Percentiles rank a stretch among this genome's conserved stretches.
phyloP scores from a whole-genome alignment of 495 filamentous ascomycete species.

The Halenospora varia region DNA sequence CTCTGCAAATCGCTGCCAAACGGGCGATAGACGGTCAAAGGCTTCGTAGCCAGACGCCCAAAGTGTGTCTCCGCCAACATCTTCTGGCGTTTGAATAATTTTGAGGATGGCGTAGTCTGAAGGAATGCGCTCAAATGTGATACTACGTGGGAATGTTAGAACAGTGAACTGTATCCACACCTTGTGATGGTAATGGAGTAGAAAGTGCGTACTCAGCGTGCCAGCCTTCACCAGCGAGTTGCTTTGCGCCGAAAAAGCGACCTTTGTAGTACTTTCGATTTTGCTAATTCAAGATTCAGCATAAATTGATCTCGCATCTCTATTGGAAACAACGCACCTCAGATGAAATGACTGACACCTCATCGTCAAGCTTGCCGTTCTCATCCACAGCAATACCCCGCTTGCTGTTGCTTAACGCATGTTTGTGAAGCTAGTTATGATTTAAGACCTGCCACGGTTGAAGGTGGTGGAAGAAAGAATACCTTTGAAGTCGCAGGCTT shows the following conservation, averaged over 20 bases:
- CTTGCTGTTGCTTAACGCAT: not conserved
- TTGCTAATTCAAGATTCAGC: not conserved
- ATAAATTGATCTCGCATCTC: not conserved
- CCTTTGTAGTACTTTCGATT: slow-evolving; percentile 6
- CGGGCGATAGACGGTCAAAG: slow-evolving; percentile 66
- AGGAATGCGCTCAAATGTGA: slow-evolving; percentile 61
- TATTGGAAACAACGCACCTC: slow-evolving; percentile 4
- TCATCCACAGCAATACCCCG: slow-evolving; percentile 5
- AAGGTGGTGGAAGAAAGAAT: not conserved
- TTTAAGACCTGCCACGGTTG: not conserved
- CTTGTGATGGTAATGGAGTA: slow-evolving; percentile 77
- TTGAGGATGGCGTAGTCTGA: slow-evolving; percentile 62
- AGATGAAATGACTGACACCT: slow-evolving; percentile 34
- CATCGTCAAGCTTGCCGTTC: slow-evolving; percentile 28
- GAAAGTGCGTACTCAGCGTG: slow-evolving; percentile 44
- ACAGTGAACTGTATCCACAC: too few relatives aligned
- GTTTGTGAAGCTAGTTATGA: not conserved
- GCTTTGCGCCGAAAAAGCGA: slow-evolving; percentile 4
- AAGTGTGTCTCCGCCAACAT: slow-evolving; percentile 64
- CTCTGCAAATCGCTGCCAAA: slow-evolving; percentile 62
- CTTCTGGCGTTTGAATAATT: slow-evolving; percentile 51
- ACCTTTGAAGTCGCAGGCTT: slow-evolving; percentile 47
- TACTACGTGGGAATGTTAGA: slow-evolving; percentile 28
- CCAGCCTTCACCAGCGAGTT: slow-evolving; percentile 41
- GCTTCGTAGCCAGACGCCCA: slow-evolving; percentile 79